A percentile compares a stretch with the other conserved stretches of the same genome.
phyloP scores from a whole-genome alignment of 2,329 filamentous ascomycete genomes.

The Aspergillus brasiliensis region DNA sequence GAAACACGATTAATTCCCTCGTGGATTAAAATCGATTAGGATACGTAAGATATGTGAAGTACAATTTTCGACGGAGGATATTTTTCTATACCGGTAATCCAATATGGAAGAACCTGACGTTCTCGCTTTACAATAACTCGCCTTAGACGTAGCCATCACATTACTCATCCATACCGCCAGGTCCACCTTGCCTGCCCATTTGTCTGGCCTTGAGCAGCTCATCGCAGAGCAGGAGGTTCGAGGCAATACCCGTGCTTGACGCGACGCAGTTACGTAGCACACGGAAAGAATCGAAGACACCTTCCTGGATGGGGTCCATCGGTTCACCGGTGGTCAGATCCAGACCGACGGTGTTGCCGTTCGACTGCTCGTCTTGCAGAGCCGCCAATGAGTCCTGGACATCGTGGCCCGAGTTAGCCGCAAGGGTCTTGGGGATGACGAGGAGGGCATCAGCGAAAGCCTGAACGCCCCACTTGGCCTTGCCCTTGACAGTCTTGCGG shows the following conservation, averaged over 20 bases:
- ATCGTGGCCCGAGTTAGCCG: conserved; percentile 93
- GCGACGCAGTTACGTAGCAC: conserved; percentile 92
- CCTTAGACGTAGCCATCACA: conserved; percentile 24
- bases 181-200: conserved; percentile 64
- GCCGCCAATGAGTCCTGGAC: conserved; percentile 90
- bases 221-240: conserved; percentile 91
- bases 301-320: conserved; percentile 91
- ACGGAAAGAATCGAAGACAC: conserved; percentile 94
- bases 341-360: conserved; percentile 84
- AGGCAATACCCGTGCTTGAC: conserved; percentile 91
- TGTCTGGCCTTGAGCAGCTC: conserved; percentile 97
- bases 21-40: conserved; percentile 5
- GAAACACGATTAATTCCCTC: neutral
- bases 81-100: conserved; percentile 15
- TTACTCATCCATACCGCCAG: conserved; percentile 48
- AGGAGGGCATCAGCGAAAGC: conserved; percentile 94
- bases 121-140: conserved; percentile 27
- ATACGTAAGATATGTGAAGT: conserved; percentile 17
- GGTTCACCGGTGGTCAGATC: conserved; percentile 84
- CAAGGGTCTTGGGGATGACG: conserved; percentile 95
- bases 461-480: conserved; percentile 92
- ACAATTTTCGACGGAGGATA: conserved; percentile 23
- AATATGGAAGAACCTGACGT: conserved; percentile 22
- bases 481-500: conserved; percentile 90
- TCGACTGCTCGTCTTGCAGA: conserved; percentile 80